Evolutionary conservation across 2,329 filamentous ascomycete genomes (phyloP).

Genomic region (Didymella exigua): DNA sequence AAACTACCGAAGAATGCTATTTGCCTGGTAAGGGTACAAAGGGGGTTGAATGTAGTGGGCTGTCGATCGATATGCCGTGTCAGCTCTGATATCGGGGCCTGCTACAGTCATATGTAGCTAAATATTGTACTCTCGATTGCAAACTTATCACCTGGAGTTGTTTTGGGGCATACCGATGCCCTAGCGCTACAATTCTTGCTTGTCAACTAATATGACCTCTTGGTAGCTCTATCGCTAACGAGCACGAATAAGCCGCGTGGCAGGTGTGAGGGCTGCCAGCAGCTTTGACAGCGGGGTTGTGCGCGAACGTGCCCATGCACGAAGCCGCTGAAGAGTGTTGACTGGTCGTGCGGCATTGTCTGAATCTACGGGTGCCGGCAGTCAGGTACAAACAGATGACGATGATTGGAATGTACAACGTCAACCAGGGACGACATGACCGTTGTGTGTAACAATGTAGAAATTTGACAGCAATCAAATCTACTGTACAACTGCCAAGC

Average conservation of each 20-base stretch:
- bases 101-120: not conserved
- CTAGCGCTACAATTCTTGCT: not conserved
- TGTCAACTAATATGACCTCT: not conserved
- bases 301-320: not conserved
- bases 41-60: not conserved
- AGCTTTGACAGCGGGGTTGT: not conserved
- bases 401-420: constrained; percentile 16
- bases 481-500: not conserved
- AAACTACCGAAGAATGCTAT: constrained; percentile 9
- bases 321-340: not conserved
- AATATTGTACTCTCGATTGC: not conserved
- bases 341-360: not conserved
- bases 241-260: not conserved
- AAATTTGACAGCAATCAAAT: not conserved
- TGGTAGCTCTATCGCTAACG: not conserved
- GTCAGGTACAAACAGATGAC: not conserved
- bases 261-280: not conserved
- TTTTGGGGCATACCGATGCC: not conserved
- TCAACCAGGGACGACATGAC: constrained; percentile 1
- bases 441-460: constrained; percentile 4
- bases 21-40: not conserved
- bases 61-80: not conserved
- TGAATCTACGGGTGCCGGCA: not conserved
- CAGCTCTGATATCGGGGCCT: not conserved
- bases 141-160: not conserved